Evolutionary conservation across 352 stramenopile genomes (phyloP), one percentile per base, ranked within the genome.

Genomic region (Pythium brachiatum): DNA sequence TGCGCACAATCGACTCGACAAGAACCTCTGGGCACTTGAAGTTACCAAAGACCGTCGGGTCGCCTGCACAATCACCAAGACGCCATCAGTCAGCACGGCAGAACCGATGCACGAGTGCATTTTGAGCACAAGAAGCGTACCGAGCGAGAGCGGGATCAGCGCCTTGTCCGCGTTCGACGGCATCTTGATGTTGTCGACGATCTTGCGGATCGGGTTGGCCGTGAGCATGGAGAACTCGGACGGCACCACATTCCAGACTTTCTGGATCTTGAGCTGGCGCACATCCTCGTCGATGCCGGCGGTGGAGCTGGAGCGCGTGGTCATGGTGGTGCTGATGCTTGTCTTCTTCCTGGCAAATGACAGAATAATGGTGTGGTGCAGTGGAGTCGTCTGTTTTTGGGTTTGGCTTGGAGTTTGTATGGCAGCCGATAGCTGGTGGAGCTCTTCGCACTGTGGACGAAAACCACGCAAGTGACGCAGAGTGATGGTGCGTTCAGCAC

Each of bases 111-210:
- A 31, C 7, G 50, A 34, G 21, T 8, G 31, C 34, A n/a, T 41
- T 9, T 41, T n/a, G 15, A 41, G 6, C 34, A 41, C 6, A n/a
- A 9, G 5, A 11, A 9, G 29, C 86, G 16, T 61, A 89, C 79
- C 93, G 50, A 98, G 81, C 50, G 92, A 97, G 31, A 98, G 83
- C 38, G 90, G 94, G 60, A 98, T 98, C 54, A 97, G 78, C 47
- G 86, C 69, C 72, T 98, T 98, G 38, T 87, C 79, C 54, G 91
- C 76, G 52, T 88, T 89, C 53, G 87, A 68, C 15, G 84, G 86
- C 41, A 91, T 94, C 74, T 98, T 91, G 74, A 99, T 96, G 64
- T 89, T 92, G 80, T 98, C 94, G 18, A 99, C 90, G 64, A 98
- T 97, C 47, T 95, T 92, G 36, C 94, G 85, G 64, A 99, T 98